Conservation (phyloP, 2,329 filamentous ascomycete species). For the Onygenales sp. region DNA sequence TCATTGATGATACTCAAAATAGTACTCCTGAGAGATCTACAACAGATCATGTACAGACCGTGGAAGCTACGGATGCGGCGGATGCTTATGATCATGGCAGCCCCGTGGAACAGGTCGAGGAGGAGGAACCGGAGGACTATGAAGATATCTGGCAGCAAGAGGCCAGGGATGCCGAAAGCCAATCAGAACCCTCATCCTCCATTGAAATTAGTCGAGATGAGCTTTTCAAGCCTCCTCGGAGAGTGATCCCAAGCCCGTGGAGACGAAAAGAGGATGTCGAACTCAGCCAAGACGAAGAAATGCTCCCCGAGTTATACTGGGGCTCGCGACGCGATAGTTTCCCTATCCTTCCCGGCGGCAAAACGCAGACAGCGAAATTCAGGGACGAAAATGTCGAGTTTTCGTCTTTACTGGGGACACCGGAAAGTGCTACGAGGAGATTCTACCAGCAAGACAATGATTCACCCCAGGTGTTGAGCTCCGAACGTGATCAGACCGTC, state of each 20-base stretch:
- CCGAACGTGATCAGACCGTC: background rate
- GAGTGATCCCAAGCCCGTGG: constrained; percentile 23
- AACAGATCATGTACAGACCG: constrained; percentile 7
- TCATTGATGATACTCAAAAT: constrained; percentile 33
- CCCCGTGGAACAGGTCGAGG: constrained; percentile 1
- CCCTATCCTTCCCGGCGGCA: constrained; percentile 8
- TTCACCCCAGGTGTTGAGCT: background rate
- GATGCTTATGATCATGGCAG: constrained; percentile 5
- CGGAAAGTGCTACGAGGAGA: constrained; percentile 10
- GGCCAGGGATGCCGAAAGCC: constrained; percentile 27
- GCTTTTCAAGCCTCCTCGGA: constrained; percentile 11
- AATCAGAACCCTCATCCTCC: constrained; percentile 18
- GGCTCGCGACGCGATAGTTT: constrained; percentile 18
- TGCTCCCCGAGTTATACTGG: constrained; percentile 23
- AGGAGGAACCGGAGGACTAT: constrained; percentile 26
- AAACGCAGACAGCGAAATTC: constrained; percentile 11
- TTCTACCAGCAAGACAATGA: constrained; percentile 6
- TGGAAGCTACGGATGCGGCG: constrained; percentile 7
- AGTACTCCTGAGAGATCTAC: constrained; percentile 4
- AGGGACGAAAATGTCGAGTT: constrained; percentile 10
- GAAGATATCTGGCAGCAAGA: constrained; percentile 42
- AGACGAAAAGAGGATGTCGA: constrained; percentile 19
- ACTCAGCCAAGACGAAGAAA: constrained; percentile 13
- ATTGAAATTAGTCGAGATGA: constrained; percentile 14
- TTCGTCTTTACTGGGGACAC: constrained; percentile 11